phyloP scores from a whole-genome alignment of 2,329 filamentous ascomycete genomes.

The Capronia americana region DNA sequence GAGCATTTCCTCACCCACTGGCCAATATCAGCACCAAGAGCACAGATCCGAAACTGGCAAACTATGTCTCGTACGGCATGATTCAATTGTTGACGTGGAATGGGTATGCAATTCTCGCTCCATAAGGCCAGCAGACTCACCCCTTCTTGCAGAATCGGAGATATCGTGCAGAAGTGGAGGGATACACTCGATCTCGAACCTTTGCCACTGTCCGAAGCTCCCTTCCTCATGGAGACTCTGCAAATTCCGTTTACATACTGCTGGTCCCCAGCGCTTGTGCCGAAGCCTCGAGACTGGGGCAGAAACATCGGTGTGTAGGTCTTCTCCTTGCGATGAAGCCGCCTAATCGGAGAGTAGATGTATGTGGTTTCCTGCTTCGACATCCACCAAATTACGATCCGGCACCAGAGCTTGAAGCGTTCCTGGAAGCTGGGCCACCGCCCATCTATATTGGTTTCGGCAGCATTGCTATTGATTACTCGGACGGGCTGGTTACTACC shows the following conservation, averaged over 20 bases:
- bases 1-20: constrained; percentile 57
- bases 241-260: constrained; percentile 54
- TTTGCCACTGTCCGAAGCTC: constrained; percentile 47
- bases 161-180: constrained; percentile 55
- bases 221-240: constrained; percentile 46
- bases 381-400: constrained; percentile 49
- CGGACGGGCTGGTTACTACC: constrained; percentile 51
- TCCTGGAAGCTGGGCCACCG: constrained; percentile 55
- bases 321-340: constrained; percentile 1
- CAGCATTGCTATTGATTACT: constrained; percentile 62
- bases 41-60: constrained; percentile 45
- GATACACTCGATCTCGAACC: constrained; percentile 51
- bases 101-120: constrained; percentile 44
- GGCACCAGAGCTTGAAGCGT: constrained; percentile 48
- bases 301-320: constrained; percentile 44
- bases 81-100: constrained; percentile 60
- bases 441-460: constrained; percentile 65
- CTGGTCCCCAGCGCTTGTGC: constrained; percentile 53
- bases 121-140: constrained; percentile 6
- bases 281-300: constrained; percentile 51
- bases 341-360: constrained; percentile 37
- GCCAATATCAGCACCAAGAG: constrained; percentile 53
- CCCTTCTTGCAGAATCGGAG: constrained; percentile 46
- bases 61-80: constrained; percentile 56
- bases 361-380: constrained; percentile 57